phyloP scores from a whole-genome alignment of 768 basidiomycete species.

The Heimioporus sp. region DNA sequence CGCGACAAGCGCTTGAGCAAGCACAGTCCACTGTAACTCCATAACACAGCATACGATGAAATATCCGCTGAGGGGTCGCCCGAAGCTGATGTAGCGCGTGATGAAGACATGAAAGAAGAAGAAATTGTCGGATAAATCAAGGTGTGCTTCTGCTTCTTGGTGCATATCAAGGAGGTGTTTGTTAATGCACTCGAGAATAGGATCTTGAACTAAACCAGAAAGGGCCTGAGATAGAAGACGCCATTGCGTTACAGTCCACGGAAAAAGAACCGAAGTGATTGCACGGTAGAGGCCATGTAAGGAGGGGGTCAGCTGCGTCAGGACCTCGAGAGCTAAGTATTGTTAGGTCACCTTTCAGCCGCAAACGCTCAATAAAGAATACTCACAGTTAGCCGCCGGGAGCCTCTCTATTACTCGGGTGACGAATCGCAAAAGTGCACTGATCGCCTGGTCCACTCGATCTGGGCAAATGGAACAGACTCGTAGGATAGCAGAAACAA shows the following conservation, averaged over 20 bases:
- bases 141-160: slow-evolving; percentile 49
- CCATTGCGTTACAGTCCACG: slow-evolving; percentile 74
- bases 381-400: slow-evolving; percentile 52
- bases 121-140: slow-evolving; percentile 30
- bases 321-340: slow-evolving; percentile 58
- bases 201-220: slow-evolving; percentile 59
- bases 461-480: slow-evolving; percentile 54
- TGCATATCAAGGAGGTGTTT: slow-evolving; percentile 61
- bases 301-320: slow-evolving; percentile 76
- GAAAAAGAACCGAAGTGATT: slow-evolving; percentile 72
- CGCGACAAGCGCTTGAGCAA: slow-evolving; percentile 64
- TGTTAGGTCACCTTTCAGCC: background rate
- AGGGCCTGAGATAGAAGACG: slow-evolving; percentile 49
- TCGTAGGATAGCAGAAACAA: slow-evolving; percentile 70
- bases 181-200: slow-evolving; percentile 71
- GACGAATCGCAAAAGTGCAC: slow-evolving; percentile 64
- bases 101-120: slow-evolving; percentile 68
- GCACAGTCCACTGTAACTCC: slow-evolving; percentile 81
- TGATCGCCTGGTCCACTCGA: slow-evolving; percentile 48
- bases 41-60: slow-evolving; percentile 89
- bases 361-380: background rate
- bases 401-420: slow-evolving; percentile 55
- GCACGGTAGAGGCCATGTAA: slow-evolving; percentile 88
- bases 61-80: slow-evolving; percentile 81
- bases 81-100: slow-evolving; percentile 69